Evolutionary conservation across 208 protist species (phyloP), one percentile per base, ranked within the genome.

Genomic region (Herpetomonas tarakana): DNA sequence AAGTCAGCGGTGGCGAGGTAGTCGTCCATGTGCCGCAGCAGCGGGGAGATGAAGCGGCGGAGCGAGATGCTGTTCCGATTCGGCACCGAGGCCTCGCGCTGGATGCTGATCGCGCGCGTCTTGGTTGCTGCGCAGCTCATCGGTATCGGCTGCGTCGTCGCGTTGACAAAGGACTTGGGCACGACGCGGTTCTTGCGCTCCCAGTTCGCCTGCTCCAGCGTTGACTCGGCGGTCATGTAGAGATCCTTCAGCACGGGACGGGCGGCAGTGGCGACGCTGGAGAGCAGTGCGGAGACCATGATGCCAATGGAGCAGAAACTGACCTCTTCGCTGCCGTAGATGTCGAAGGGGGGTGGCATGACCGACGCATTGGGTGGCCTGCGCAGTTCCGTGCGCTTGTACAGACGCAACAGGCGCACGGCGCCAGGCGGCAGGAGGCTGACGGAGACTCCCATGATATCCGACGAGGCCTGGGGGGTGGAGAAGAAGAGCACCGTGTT

Each of bases 381-480:
- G 35, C 58, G 35, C 27, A 55, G 29, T 27, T 35, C 26, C 54
- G 41, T 52, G 11, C 57, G 63, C 0, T 51, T 57, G 41, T 72
- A 28, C 31, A 86, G 38, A 1, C 86, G 81, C 68, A 66, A 65
- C 44, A 92, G 73, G 41, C 81, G 70, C 21, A 88, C 74, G 19
- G 86, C 82, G 0, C 75, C 56, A 0, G 86, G 79, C 1, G 86
- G 81, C 22, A 89, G 61, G 24, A 89, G 27, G 26, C 74, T 52
- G 1, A 74, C 52, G 56, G 56, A 47, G 41, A 74, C 75, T 28
- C 75, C 62, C 51, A 59, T 59, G 44, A 63, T 71, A 21, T 55
- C 61, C 12, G 61, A 51, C 30, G 63, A 52, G 19, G 38, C 29
- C 35, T 68, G 56, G 55, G 68, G 58, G 24, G 64, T 65, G 11